Conservation (phyloP, 169 alveolate genomes). For the Cryptosporidium ubiquitum region DNA sequence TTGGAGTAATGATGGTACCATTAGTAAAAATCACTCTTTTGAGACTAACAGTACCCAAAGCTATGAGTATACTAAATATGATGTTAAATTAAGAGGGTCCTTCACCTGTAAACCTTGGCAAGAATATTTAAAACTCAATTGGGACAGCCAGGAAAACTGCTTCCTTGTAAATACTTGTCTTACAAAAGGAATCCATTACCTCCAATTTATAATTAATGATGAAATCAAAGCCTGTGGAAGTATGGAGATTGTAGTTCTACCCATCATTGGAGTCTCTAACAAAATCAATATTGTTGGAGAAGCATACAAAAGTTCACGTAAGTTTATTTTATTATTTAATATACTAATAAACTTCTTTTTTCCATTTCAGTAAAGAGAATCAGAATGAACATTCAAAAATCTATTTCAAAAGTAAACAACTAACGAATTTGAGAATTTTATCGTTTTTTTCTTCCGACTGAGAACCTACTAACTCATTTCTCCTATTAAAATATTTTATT, state of each 20-base stretch:
- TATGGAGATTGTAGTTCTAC: constrained; percentile 68
- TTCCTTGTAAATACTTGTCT: background rate
- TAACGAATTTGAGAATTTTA: background rate
- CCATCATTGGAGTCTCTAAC: constrained; percentile 55
- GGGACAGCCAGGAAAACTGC: constrained; percentile 26
- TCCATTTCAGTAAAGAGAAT: constrained; percentile 13
- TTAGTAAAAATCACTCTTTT: background rate
- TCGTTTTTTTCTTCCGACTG: background rate
- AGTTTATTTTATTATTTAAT: background rate
- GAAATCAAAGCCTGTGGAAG: constrained; percentile 69
- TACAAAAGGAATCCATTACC: constrained; percentile 53
- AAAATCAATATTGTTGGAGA: constrained; percentile 37
- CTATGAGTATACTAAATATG: constrained; percentile 2
- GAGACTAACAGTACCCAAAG: background rate
- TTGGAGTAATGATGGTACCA: constrained; percentile 3
- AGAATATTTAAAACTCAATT: constrained; percentile 12
- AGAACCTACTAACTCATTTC: background rate
- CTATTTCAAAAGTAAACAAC: background rate
- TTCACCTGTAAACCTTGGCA: constrained; percentile 70
- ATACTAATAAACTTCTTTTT: background rate
- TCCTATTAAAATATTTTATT: background rate
- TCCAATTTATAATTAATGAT: constrained; percentile 57
- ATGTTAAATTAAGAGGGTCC: constrained; percentile 45
- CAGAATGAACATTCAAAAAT: constrained; percentile 11
- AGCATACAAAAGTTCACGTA: constrained; percentile 55